A percentile compares a stretch with the other conserved stretches of the same genome.
phyloP scores from a whole-genome alignment of 306 rosid genomes.

The Vicia villosa region DNA sequence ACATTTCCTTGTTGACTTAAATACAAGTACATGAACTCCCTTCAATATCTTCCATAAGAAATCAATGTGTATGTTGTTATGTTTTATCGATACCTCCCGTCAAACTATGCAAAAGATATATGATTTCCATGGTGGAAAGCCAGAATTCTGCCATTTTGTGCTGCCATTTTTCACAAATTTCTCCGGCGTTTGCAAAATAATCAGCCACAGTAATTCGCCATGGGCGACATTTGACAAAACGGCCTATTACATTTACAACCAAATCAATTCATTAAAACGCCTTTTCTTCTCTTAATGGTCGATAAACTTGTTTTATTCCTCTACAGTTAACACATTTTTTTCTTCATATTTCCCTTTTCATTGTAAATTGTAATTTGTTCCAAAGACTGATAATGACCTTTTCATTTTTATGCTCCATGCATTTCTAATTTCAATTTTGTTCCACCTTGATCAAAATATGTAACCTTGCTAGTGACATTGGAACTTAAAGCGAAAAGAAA shows the following conservation, averaged over 20 bases:
- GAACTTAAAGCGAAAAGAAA: neutral
- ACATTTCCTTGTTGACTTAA: no score
- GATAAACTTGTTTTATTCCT: neutral
- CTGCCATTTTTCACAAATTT: neutral
- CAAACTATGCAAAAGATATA: neutral
- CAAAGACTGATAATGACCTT: neutral
- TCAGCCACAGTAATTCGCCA: neutral
- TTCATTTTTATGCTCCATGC: neutral
- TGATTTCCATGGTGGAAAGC: neutral
- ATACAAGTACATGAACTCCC: no score
- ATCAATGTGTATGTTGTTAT: neutral
- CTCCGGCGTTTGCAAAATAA: neutral
- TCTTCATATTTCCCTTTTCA: neutral
- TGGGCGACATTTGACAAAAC: neutral
- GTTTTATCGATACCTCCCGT: neutral
- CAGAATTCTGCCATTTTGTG: neutral
- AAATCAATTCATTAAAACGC: neutral
- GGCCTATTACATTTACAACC: neutral
- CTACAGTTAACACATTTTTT: neutral
- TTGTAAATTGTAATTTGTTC: neutral
- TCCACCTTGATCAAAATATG: constrained; percentile 1
- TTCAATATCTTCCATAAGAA: neutral
- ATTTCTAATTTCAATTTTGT: constrained; percentile 9
- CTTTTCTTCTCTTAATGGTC: constrained; percentile 10
- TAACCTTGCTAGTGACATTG: constrained; percentile 11